Evolutionary conservation across 2,329 filamentous ascomycete genomes (phyloP).

Genomic region (Coniochaeta ligniaria): DNA sequence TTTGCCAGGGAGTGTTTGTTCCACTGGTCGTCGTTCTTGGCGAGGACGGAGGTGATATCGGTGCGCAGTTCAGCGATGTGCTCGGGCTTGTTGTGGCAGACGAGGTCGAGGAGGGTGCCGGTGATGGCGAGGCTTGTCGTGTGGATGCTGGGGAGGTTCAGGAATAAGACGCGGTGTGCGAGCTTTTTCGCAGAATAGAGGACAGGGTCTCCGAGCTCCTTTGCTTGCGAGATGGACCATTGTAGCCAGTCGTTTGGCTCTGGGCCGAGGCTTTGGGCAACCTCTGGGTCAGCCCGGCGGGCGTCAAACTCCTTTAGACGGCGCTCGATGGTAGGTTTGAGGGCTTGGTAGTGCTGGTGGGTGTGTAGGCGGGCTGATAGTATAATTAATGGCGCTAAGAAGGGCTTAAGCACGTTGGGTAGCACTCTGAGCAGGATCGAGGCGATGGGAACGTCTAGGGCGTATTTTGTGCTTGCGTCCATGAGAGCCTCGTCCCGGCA

Average conservation of each 20-base stretch:
- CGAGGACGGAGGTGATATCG: constrained; percentile 25
- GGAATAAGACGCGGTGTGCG: constrained; percentile 15
- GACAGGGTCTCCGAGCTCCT: constrained; percentile 11
- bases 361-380: constrained; percentile 16
- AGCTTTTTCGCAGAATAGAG: constrained; percentile 11
- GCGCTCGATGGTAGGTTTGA: constrained; percentile 14
- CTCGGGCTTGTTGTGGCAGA: constrained; percentile 19
- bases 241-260: constrained; percentile 5
- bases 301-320: constrained; percentile 11
- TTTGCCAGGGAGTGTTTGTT: constrained; percentile 19
- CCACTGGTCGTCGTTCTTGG: constrained; percentile 15
- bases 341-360: constrained; percentile 9
- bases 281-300: constrained; percentile 7
- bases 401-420: constrained; percentile 9
- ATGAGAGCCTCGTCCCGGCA: constrained; percentile 15
- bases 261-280: background rate
- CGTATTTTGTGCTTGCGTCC: constrained; percentile 11
- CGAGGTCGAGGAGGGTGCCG: constrained; percentile 33
- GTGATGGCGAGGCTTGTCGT: constrained; percentile 24
- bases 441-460: constrained; percentile 11
- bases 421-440: constrained; percentile 10
- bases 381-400: constrained; percentile 12
- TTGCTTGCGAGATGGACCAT: constrained; percentile 4
- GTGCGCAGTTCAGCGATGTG: constrained; percentile 33
- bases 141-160: constrained; percentile 27